Percentiles rank a stretch among this genome's conserved stretches.
Evolutionary conservation across 2,329 filamentous ascomycete species (phyloP).

Genomic region (Fusarium buharicum): DNA sequence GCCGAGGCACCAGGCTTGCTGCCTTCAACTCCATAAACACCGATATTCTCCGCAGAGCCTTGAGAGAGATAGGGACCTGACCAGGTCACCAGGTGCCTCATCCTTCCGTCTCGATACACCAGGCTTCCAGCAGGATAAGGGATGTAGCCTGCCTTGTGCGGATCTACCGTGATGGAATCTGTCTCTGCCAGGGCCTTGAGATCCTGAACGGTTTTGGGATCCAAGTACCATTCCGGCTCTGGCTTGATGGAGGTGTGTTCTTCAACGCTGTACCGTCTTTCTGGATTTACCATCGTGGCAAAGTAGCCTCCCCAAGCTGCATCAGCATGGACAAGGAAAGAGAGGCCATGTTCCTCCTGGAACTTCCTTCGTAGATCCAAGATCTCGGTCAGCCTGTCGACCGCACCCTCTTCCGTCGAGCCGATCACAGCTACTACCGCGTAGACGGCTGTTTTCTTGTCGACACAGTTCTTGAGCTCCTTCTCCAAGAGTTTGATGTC

Average conservation of each 20-base stretch:
- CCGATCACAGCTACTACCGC: constrained; percentile 59
- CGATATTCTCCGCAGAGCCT: constrained; percentile 54
- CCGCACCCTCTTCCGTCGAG: constrained; percentile 60
- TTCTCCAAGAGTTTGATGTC: constrained; percentile 49
- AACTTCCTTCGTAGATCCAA: constrained; percentile 54
- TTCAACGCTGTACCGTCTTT: constrained; percentile 32
- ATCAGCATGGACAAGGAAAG: constrained; percentile 59
- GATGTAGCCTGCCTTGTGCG: constrained; percentile 60
- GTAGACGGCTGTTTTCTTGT: constrained; percentile 51
- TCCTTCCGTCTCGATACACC: constrained; percentile 57
- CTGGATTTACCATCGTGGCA: constrained; percentile 54
- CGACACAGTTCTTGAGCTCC: constrained; percentile 47
- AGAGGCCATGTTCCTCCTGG: constrained; percentile 54
- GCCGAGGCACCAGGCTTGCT: constrained; percentile 60
- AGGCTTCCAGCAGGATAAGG: constrained; percentile 58
- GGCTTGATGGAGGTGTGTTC: constrained; percentile 6
- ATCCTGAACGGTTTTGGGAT: constrained; percentile 52
- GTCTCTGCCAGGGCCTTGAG: constrained; percentile 53
- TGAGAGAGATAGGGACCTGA: constrained; percentile 54
- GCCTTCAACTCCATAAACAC: constrained; percentile 58
- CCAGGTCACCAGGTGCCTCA: constrained; percentile 58
- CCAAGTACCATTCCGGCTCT: constrained; percentile 51
- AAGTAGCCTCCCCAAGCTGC: constrained; percentile 64
- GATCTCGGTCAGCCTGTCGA: constrained; percentile 54
- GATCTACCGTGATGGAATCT: constrained; percentile 60